These are phyloP conservation scores for Chlamydomonas applanata DNA, from an alignment of 139 green algal species.

Conservation along the genomic window DNA sequence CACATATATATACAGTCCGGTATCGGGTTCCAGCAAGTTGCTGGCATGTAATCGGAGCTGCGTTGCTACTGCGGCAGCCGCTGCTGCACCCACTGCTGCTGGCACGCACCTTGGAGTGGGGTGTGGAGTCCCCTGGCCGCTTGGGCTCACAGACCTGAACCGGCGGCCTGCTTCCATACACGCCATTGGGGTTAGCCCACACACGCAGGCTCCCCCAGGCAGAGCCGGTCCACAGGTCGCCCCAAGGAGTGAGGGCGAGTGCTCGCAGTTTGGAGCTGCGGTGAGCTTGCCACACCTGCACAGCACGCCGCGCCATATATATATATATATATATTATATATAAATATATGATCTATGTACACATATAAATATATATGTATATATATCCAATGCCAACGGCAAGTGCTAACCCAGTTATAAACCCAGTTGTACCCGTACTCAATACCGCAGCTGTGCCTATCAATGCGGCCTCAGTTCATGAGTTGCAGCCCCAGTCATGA, in stretches of 20 bases:
- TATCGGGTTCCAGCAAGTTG: no score
- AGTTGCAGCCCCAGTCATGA: no score
- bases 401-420: no score
- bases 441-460: no score
- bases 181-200: constrained; percentile 29
- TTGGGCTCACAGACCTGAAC: not conserved
- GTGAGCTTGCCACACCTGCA: constrained; percentile 32
- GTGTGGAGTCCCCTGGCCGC: not conserved
- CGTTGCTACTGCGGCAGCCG: no score
- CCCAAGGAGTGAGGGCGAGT: constrained; percentile 44
- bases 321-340: not conserved
- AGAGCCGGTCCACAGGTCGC: constrained; percentile 72
- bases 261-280: constrained; percentile 36
- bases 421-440: no score
- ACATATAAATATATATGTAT: not conserved
- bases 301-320: not conserved
- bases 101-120: constrained; percentile 11
- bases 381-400: no score
- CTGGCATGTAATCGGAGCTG: no score
- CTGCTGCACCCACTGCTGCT: no score
- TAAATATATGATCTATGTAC: not conserved
- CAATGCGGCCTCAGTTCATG: no score
- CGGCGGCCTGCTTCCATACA: not conserved
- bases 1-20: no score
- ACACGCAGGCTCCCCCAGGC: constrained; percentile 49